phyloP scores from a whole-genome alignment of 129 eudicot species.

The Flaveria brownii region DNA sequence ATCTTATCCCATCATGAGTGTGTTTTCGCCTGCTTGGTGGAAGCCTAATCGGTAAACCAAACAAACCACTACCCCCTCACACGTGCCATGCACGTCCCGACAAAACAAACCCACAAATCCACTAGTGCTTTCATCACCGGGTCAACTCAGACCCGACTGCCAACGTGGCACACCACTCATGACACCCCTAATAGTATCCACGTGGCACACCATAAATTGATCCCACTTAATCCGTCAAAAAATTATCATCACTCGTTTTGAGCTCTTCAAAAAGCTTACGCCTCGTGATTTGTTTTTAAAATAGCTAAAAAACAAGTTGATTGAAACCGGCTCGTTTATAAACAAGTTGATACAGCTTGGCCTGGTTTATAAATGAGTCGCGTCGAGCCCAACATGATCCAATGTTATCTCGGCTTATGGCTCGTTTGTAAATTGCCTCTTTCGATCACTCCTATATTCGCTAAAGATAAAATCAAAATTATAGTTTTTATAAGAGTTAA shows the following conservation, averaged over 20 bases:
- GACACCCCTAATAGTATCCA: conserved; percentile 31
- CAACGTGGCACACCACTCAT: conserved; percentile 37
- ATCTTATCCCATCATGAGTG: conserved; percentile 1
- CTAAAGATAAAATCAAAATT: no score
- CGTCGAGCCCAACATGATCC: no score
- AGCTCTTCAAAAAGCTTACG: no score
- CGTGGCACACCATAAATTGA: conserved; percentile 61
- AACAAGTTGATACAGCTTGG: no score
- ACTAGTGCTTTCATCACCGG: conserved; percentile 33
- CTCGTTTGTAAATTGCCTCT: no score
- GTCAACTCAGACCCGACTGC: conserved; percentile 38
- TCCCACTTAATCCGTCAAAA: conserved; percentile 46
- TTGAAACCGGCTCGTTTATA: no score
- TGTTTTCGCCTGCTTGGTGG: conserved; percentile 23
- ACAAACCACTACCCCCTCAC: conserved; percentile 20
- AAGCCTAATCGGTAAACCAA: conserved; percentile 29
- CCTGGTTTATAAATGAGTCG: no score
- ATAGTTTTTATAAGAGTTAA: no score
- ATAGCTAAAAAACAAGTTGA: no score
- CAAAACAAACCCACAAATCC: conserved; percentile 23
- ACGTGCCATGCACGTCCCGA: conserved; percentile 55
- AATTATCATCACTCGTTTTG: conserved; percentile 5
- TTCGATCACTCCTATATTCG: no score
- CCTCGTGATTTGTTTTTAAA: no score
- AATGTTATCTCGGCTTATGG: no score